Evolutionary conservation across 179 eudicot genomes (phyloP).

Genomic region (Gypsophila paniculata): DNA sequence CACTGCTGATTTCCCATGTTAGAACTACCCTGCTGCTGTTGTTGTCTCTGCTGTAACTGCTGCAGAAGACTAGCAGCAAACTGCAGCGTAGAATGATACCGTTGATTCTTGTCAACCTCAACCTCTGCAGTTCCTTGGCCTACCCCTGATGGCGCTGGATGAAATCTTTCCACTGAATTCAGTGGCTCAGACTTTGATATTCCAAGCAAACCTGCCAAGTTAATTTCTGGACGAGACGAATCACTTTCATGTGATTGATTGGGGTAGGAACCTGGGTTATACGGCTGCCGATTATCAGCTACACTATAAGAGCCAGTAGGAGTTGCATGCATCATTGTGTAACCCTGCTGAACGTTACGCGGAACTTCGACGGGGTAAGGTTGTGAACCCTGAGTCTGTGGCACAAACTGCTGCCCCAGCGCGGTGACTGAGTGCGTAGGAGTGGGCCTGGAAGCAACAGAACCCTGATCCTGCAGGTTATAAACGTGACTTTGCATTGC

Average conservation of each 20-base stretch:
- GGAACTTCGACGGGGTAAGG: slow-evolving; percentile 39
- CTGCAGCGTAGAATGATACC: slow-evolving; percentile 79
- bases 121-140: slow-evolving; percentile 46
- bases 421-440: slow-evolving; percentile 25
- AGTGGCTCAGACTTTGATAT: slow-evolving; percentile 32
- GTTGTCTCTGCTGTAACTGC: slow-evolving; percentile 60
- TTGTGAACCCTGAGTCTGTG: slow-evolving; percentile 38
- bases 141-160: slow-evolving; percentile 38
- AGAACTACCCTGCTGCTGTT: slow-evolving; percentile 30
- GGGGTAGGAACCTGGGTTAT: slow-evolving; percentile 33
- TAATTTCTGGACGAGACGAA: slow-evolving; percentile 34
- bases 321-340: slow-evolving; percentile 37
- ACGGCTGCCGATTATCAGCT: slow-evolving; percentile 41
- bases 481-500: slow-evolving; percentile 47
- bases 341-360: slow-evolving; percentile 39
- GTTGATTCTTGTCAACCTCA: slow-evolving; percentile 80
- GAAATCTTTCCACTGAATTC: slow-evolving; percentile 45
- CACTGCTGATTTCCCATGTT: slow-evolving; percentile 35
- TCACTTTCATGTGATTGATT: slow-evolving; percentile 41
- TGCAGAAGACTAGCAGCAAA: slow-evolving; percentile 86
- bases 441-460: slow-evolving; percentile 39
- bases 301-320: slow-evolving; percentile 40
- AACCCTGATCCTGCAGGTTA: slow-evolving; percentile 43
- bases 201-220: slow-evolving; percentile 33
- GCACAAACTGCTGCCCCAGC: slow-evolving; percentile 43